Evolutionary conservation across 2,329 filamentous ascomycete species (phyloP).

Genomic region (Aspergillus quadricinctus): DNA sequence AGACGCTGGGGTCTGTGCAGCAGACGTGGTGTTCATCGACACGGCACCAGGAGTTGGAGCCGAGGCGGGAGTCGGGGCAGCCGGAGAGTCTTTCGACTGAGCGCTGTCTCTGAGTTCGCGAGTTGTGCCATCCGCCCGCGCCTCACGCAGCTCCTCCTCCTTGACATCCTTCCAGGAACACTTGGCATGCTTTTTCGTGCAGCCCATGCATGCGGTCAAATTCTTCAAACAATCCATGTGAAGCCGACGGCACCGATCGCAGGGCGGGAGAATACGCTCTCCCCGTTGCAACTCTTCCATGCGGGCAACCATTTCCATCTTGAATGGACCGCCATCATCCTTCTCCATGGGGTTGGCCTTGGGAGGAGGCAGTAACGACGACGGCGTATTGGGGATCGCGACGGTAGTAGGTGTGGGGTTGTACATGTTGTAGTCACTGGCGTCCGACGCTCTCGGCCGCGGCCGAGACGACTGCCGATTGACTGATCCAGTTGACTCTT

Average conservation of each 20-base stretch:
- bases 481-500: slow-evolving; percentile 23
- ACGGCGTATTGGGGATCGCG: slow-evolving; percentile 52
- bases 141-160: slow-evolving; percentile 58
- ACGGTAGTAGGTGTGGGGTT: slow-evolving; percentile 44
- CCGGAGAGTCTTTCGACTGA: slow-evolving; percentile 7
- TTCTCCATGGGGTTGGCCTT: slow-evolving; percentile 46
- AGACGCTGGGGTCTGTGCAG: slow-evolving; percentile 7
- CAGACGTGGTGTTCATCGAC: neutral
- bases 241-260: slow-evolving; percentile 74
- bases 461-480: slow-evolving; percentile 27
- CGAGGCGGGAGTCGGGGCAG: slow-evolving; percentile 5
- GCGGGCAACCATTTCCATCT: slow-evolving; percentile 64
- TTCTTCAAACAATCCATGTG: slow-evolving; percentile 82
- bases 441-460: slow-evolving; percentile 30
- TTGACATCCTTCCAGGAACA: slow-evolving; percentile 81
- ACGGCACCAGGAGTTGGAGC: slow-evolving; percentile 5
- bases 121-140: slow-evolving; percentile 14
- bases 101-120: slow-evolving; percentile 14
- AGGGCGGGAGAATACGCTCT: slow-evolving; percentile 73
- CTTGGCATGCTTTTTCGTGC: slow-evolving; percentile 85
- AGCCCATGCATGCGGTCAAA: slow-evolving; percentile 78
- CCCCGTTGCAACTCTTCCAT: slow-evolving; percentile 73
- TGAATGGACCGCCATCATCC: slow-evolving; percentile 57
- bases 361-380: slow-evolving; percentile 47
- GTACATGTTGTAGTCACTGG: slow-evolving; percentile 37